Conservation (phyloP, 306 rosid species). For the Abrus pulchellus region DNA sequence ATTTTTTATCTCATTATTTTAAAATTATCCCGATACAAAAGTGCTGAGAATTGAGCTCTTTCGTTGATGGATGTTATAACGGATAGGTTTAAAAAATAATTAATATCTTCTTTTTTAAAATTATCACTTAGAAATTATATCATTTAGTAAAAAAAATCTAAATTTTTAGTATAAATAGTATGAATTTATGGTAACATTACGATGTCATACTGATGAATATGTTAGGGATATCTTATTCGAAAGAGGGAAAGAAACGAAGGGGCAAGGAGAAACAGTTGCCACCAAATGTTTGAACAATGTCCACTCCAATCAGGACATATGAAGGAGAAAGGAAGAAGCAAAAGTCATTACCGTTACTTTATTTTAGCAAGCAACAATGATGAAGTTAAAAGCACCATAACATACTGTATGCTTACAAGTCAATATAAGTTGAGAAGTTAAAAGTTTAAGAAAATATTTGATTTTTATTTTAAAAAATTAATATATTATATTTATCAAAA, state of each 20-base stretch:
- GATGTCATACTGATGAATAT: not conserved
- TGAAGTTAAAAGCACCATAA: constrained; percentile 40
- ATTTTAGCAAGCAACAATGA: constrained; percentile 1
- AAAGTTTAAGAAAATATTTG: constrained; percentile 28
- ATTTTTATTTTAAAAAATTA: too few relatives aligned
- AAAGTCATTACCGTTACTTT: not conserved
- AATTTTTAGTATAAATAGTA: too few relatives aligned
- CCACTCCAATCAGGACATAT: constrained; percentile 33
- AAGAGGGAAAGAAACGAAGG: constrained; percentile 25
- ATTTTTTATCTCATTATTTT: not conserved
- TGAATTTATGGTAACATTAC: too few relatives aligned
- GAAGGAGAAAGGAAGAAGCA: constrained; percentile 26
- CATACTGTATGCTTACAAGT: constrained; percentile 81
- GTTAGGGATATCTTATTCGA: constrained; percentile 2
- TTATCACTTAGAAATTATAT: too few relatives aligned
- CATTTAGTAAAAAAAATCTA: too few relatives aligned
- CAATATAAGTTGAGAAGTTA: constrained; percentile 80
- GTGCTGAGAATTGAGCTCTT: not conserved
- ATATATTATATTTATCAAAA: too few relatives aligned
- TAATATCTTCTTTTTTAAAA: too few relatives aligned
- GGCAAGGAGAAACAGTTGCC: constrained; percentile 6
- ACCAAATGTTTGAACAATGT: constrained; percentile 9
- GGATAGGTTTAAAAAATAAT: too few relatives aligned
- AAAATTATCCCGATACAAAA: not conserved
- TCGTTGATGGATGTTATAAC: not conserved